Evolutionary conservation across 805 yeast genomes (phyloP), one percentile per base, ranked within the genome.

Genomic region (Sugiyamaella valdiviana): DNA sequence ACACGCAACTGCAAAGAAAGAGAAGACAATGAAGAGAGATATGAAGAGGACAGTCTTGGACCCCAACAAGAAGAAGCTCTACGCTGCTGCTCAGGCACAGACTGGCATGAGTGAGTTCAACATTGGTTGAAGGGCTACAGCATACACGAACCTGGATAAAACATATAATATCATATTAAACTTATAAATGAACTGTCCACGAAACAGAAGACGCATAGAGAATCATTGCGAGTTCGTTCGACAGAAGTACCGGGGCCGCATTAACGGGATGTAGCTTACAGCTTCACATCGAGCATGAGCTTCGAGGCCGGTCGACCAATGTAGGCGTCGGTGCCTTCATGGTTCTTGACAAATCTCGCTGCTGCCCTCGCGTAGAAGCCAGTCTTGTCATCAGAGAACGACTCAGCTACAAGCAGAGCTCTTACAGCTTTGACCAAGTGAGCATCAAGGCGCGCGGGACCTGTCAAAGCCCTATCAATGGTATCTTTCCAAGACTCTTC

Each of bases 21-120:
- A 41, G 48, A 44, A 23, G 48, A 15, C 54, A 56, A 44, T 49
- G 46, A 50, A 40, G 45, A n/a, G n/a, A 61, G 62, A 10, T 57
- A 55, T 24, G 66, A 61, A n/a, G 64, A 59, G 35, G 19, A 5
- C 21, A 15, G 26, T 14, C 20, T 38, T 56, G 66, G 70, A 49
- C 72, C 70, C 61, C 81, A 80, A 59, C 85, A 82, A 78, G 63
- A 80, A 79, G 60, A 82, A 79, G 63, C 78, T 88, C 89, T 72
- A 84, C 59, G 73, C 87, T 53, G 68, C 81, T 75, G 96, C 96
- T 7, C 75, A 76, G 59, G 65, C 75, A 73, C 81, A 86, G 3
- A 81, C 80, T 7, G 79, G 72, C 39, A 77, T 77, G 46, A 79
- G 77, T 54, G 96, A 88, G 68, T 89, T 89, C 63, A 87, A 88